Percentiles rank a stretch among this genome's conserved stretches.
Conservation (phyloP, 2,329 filamentous ascomycete genomes). For the Lachnellula subtilissima region DNA sequence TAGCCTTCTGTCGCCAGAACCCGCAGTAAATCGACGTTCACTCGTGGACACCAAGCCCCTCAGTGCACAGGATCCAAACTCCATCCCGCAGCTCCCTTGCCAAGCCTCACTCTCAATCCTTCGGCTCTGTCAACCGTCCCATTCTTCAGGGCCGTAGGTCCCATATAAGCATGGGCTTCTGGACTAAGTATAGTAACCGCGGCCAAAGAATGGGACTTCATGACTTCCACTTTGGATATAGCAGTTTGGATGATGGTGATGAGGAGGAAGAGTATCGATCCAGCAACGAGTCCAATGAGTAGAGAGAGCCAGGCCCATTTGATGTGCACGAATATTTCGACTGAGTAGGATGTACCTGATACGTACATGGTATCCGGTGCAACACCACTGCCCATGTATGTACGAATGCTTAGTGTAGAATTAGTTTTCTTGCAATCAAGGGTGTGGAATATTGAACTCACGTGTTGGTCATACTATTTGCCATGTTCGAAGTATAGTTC, state of each 20-base stretch:
- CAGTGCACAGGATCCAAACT: not conserved
- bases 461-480: not conserved
- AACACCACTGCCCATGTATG: not conserved
- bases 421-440: not conserved
- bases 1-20: too few relatives aligned
- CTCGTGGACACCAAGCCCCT: not conserved
- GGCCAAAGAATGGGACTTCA: not conserved
- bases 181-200: not conserved
- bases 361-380: not conserved
- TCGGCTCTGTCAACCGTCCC: not conserved
- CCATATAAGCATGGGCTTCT: not conserved
- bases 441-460: not conserved
- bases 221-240: not conserved
- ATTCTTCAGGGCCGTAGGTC: not conserved
- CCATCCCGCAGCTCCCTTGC: not conserved
- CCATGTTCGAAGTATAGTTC: not conserved
- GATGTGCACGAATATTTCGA: not conserved
- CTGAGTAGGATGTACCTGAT: not conserved
- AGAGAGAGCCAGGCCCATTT: not conserved
- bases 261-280: not conserved
- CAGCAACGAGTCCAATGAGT: not conserved
- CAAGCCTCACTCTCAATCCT: not conserved
- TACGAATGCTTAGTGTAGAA: not conserved
- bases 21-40: too few relatives aligned
- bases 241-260: not conserved